A percentile compares a stretch with the other conserved stretches of the same genome.
These are phyloP conservation scores for Geotrichum australiense DNA, from an alignment of 1,139 yeast species.

Conservation along the genomic window DNA sequence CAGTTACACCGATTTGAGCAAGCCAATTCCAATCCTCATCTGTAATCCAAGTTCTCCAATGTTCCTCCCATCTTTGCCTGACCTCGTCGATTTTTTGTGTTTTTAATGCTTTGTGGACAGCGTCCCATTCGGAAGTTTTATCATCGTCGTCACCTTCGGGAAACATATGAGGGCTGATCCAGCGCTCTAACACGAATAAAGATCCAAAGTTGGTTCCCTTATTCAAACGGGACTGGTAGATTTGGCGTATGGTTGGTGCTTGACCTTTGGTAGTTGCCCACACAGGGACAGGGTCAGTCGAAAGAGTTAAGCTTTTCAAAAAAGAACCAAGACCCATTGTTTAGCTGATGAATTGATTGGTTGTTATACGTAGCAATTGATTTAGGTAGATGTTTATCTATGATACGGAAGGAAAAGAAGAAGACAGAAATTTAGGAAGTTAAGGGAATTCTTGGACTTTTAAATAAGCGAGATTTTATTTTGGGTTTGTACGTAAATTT, in stretches of 20 bases:
- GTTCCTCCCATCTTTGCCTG: constrained; percentile 49
- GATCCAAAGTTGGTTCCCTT: constrained; percentile 88
- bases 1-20: constrained; percentile 55
- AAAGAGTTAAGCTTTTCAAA: constrained; percentile 10
- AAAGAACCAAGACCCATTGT: constrained; percentile 16
- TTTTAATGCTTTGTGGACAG: constrained; percentile 35
- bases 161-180: constrained; percentile 50
- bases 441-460: too few relatives aligned
- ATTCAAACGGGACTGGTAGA: constrained; percentile 60
- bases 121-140: constrained; percentile 67
- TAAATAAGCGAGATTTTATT: too few relatives aligned
- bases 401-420: not conserved
- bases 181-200: constrained; percentile 69
- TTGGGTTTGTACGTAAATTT: too few relatives aligned
- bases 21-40: constrained; percentile 81
- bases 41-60: constrained; percentile 59
- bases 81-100: constrained; percentile 48
- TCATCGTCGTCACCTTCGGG: constrained; percentile 45
- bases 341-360: not conserved
- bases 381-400: not conserved
- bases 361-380: not conserved
- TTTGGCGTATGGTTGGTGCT: constrained; percentile 45
- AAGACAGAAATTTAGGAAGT: not conserved
- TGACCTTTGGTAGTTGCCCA: constrained; percentile 31
- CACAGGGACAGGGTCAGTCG: constrained; percentile 23